Base-by-base conservation (phyloP, 441 rosid species). In the Euphorbia celastroides region DNA sequence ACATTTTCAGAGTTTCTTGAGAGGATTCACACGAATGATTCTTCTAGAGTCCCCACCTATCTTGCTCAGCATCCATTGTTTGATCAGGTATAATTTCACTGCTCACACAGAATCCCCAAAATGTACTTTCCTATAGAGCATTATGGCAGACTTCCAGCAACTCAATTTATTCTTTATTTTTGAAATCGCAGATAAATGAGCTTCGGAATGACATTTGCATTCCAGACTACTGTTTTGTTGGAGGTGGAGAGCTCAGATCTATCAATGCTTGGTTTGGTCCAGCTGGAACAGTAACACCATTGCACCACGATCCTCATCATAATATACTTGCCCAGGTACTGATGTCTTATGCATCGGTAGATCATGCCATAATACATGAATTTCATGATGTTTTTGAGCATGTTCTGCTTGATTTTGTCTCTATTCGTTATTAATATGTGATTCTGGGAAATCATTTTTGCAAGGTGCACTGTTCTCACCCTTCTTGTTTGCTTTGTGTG, bases 301-400 rank as follows among this genome's bases (percentile, higher is more conserved):
- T 93, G 82, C 98, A 93, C 74, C 97, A 90, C 79, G 98, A 93
- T 75, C 98, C 98, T 22, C 98, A 93, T 82, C 98, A 93, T 77
- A 93, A 93, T 74, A 78, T 93, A 66, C 87, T 93, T 68, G 92
- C 96, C 41, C 98, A 93, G 97, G 98, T 90, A 78, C 34, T 55
- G 20, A 27, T 13, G 27, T 36, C 19, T 26, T 41, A 2, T 46
- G 38, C 41, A 25, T 60, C 36, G 26, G 32, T n/a, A 42, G 26
- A n/a, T 48, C n/a, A 55, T 14, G 57, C 34, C 11, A 26, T 48
- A 42, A 65, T 26, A 16, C 61, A 55, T 55, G 46, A 38, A 54
- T 27, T 41, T 1, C 5, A 13, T 6, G 30, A 61, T 69, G 57
- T 5, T 26, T 52, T 20, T 20, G 9, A 20, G 38, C 17, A 60